phyloP scores from a whole-genome alignment of 2,329 filamentous ascomycete species.

The Hypoxylon sp. region DNA sequence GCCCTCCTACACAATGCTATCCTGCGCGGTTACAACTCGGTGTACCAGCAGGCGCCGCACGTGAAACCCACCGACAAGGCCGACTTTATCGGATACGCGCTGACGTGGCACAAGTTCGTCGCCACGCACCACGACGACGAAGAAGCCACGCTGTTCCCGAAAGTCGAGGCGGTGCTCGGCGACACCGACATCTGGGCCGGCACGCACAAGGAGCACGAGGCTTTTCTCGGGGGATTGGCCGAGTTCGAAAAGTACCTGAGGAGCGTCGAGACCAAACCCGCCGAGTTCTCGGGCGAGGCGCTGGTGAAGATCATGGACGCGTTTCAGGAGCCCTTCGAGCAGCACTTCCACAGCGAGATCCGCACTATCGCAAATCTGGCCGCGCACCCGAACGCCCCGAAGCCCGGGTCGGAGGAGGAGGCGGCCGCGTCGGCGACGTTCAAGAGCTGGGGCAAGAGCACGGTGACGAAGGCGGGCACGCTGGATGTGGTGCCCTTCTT shows the following conservation, averaged over 20 bases:
- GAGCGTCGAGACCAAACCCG: conserved; percentile 55
- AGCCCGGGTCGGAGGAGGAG: conserved; percentile 58
- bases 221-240: conserved; percentile 64
- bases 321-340: conserved; percentile 63
- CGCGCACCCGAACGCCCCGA: conserved; percentile 63
- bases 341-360: conserved; percentile 69
- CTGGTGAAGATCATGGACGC: conserved; percentile 62
- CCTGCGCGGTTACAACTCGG: conserved; percentile 72
- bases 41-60: conserved; percentile 69
- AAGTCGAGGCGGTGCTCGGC: conserved; percentile 63
- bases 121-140: conserved; percentile 71
- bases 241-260: conserved; percentile 65
- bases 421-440: conserved; percentile 63
- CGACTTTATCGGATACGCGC: conserved; percentile 68
- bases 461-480: conserved; percentile 70
- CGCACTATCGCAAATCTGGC: conserved; percentile 62
- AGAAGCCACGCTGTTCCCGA: conserved; percentile 66
- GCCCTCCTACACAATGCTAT: conserved; percentile 71
- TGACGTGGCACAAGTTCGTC: conserved; percentile 70
- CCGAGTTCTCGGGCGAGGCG: conserved; percentile 58
- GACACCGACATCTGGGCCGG: conserved; percentile 64
- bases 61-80: conserved; percentile 63
- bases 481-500: conserved; percentile 74
- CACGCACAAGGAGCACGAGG: conserved; percentile 66
- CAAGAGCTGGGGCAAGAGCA: conserved; percentile 72